A percentile compares a stretch with the other conserved stretches of the same genome.
Evolutionary conservation across 129 eudicot species (phyloP).

Genomic region (Flaveria bidentis): DNA sequence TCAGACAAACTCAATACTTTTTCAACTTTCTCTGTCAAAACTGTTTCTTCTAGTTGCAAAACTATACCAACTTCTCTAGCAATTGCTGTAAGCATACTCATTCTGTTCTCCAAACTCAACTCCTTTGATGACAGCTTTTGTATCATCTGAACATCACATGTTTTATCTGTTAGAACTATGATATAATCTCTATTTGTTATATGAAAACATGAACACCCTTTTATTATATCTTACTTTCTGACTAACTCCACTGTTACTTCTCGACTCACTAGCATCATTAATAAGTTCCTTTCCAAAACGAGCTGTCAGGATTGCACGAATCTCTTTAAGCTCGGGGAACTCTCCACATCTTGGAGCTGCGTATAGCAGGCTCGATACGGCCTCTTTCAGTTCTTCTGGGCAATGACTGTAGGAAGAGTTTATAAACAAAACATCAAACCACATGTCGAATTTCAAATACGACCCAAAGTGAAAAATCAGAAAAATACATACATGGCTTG

Average conservation of each 20-base stretch:
- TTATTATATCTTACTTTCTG: slow-evolving; percentile 39
- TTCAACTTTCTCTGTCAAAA: slow-evolving; percentile 31
- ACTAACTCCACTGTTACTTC: slow-evolving; percentile 61
- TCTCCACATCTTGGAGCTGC: slow-evolving; percentile 89
- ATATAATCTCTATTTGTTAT: background rate
- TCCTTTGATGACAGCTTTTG: slow-evolving; percentile 72
- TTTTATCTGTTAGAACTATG: slow-evolving; percentile 2
- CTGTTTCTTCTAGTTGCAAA: slow-evolving; percentile 42
- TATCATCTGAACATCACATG: slow-evolving; percentile 50
- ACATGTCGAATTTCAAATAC: background rate
- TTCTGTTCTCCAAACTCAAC: slow-evolving; percentile 61
- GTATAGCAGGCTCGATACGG: slow-evolving; percentile 55
- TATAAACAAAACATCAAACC: background rate
- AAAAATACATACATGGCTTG: slow-evolving; percentile 52
- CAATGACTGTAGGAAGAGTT: slow-evolving; percentile 36
- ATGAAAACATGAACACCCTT: background rate
- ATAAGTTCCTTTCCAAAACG: slow-evolving; percentile 71
- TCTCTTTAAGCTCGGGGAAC: slow-evolving; percentile 84
- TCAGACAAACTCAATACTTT: slow-evolving; percentile 38
- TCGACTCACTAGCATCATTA: slow-evolving; percentile 50
- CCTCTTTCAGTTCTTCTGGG: slow-evolving; percentile 82
- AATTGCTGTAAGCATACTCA: slow-evolving; percentile 57
- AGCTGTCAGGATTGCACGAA: slow-evolving; percentile 55
- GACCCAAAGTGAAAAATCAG: background rate
- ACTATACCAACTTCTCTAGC: slow-evolving; percentile 61